Percentiles rank a stretch among this genome's conserved stretches.
Conservation (phyloP, 2,329 filamentous ascomycete genomes). For the Calonectria hawksworthii region DNA sequence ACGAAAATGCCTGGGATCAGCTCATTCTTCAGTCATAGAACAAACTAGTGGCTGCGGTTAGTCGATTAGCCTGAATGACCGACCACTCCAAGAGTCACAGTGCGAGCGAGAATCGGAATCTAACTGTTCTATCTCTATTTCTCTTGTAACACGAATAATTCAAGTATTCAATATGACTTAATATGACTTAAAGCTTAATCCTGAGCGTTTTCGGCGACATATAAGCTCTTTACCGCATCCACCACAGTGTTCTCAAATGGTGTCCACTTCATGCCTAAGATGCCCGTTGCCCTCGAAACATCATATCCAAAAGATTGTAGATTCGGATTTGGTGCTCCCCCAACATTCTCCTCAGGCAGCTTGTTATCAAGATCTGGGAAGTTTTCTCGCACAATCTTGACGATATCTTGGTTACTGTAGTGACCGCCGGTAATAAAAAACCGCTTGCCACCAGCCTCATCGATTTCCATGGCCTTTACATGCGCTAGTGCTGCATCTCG, state of each 20-base stretch:
- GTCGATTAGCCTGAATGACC: background rate
- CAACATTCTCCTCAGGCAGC: background rate
- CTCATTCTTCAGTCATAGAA: background rate
- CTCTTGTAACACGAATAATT: background rate
- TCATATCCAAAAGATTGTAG: slow-evolving; percentile 7
- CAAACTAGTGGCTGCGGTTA: background rate
- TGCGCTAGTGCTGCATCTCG: slow-evolving; percentile 48
- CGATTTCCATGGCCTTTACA: slow-evolving; percentile 41
- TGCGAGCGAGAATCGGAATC: background rate
- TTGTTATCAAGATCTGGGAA: slow-evolving; percentile 13
- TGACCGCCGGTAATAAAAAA: slow-evolving; percentile 43
- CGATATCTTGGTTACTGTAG: slow-evolving; percentile 41
- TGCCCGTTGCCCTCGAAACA: background rate
- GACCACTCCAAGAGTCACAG: background rate
- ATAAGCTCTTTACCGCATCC: slow-evolving; percentile 10
- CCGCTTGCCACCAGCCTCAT: slow-evolving; percentile 43
- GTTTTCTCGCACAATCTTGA: slow-evolving; percentile 33
- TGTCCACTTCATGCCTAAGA: slow-evolving; percentile 19
- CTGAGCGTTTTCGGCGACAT: background rate
- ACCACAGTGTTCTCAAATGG: background rate
- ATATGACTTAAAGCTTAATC: background rate
- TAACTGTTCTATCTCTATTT: background rate
- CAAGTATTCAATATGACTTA: background rate
- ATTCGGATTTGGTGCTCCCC: slow-evolving; percentile 1
- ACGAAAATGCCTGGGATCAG: too few species aligned